phyloP scores from a whole-genome alignment of 2,329 filamentous ascomycete species.

The Fusarium heterosporum region DNA sequence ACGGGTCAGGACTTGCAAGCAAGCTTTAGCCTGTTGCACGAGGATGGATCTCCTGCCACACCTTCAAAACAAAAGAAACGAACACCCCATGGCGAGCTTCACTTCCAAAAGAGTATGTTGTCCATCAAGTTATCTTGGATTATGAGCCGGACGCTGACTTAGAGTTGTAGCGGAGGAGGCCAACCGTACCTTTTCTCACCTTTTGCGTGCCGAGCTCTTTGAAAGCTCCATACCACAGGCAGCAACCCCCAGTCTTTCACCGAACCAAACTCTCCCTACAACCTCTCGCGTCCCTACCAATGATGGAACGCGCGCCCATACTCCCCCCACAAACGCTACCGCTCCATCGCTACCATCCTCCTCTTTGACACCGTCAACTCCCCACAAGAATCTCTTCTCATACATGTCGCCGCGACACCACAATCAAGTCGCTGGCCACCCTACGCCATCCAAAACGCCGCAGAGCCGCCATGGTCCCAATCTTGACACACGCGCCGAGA shows the following conservation, averaged over 20 bases:
- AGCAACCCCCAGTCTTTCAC: slow-evolving; percentile 71
- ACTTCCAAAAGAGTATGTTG: slow-evolving; percentile 88
- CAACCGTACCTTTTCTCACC: slow-evolving; percentile 88
- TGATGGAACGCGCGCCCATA: slow-evolving; percentile 80
- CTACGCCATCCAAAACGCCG: slow-evolving; percentile 88
- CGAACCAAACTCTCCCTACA: slow-evolving; percentile 65
- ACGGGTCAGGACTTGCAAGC: slow-evolving; percentile 93
- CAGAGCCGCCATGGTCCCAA: slow-evolving; percentile 90
- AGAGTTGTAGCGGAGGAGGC: slow-evolving; percentile 80
- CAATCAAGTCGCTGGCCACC: slow-evolving; percentile 79
- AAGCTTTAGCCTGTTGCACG: slow-evolving; percentile 90
- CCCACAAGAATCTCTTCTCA: slow-evolving; percentile 96
- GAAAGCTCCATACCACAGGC: slow-evolving; percentile 88
- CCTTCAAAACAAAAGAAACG: slow-evolving; percentile 88
- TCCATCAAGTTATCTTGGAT: not conserved
- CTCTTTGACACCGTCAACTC: slow-evolving; percentile 89
- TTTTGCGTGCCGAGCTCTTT: slow-evolving; percentile 92
- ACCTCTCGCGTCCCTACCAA: slow-evolving; percentile 65
- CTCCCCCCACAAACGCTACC: slow-evolving; percentile 77
- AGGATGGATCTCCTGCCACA: slow-evolving; percentile 92
- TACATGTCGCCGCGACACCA: slow-evolving; percentile 84
- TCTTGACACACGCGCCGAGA: slow-evolving; percentile 87
- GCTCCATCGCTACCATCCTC: slow-evolving; percentile 74
- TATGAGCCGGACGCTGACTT: slow-evolving; percentile 22
- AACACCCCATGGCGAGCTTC: slow-evolving; percentile 86